Base-by-base conservation (phyloP, 1,284 basidiomycete species). In the Sporisorium reilianum region DNA sequence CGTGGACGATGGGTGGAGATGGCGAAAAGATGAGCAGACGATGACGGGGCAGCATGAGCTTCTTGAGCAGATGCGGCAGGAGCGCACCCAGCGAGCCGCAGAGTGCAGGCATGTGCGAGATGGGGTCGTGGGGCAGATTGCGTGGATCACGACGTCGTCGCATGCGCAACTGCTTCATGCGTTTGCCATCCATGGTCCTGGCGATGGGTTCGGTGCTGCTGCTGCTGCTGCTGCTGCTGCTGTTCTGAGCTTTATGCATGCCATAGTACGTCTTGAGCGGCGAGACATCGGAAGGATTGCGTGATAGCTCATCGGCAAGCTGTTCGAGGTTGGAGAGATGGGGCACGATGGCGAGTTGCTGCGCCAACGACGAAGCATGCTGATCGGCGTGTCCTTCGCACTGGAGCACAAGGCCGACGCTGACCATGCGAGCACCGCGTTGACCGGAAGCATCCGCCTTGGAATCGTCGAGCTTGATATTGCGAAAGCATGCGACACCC, bases 11-110 rank as follows among this genome's bases (percentile, higher is more conserved):
- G 2, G 79, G 78, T 16, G 67, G 64, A 1, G 63, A 53, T 2
- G 80, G 69, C 0, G 73, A 73, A 38, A 66, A 79, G 63, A 80
- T 79, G 55, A 80, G 68, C 30, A 80, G 54, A 3, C 78, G 63
- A 25, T 72, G 66, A n/a, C 56, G 57, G 11, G 72, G 65, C 5
- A 75, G 46, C 58, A 80, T 66, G 20, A 80, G 66, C 16, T 58
- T 56, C 54, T 80, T 80, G 52, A 81, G 69, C 8, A 81, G 53
- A 14, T 66, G 58, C 3, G 79, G 80, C 3, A 81, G 65, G 12
- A 80, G 63, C 5, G 79, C 75, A 1, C 80, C 79, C 22, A 81
- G 62, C 0, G 75, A 67, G 38, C 69, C 70, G 46, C 65, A 73
- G 14, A 79, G 59, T 0, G 80, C 76, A 2, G 78, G 79, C 59